phyloP scores from a whole-genome alignment of 345 rosid species.

The Corchorus olitorius region DNA sequence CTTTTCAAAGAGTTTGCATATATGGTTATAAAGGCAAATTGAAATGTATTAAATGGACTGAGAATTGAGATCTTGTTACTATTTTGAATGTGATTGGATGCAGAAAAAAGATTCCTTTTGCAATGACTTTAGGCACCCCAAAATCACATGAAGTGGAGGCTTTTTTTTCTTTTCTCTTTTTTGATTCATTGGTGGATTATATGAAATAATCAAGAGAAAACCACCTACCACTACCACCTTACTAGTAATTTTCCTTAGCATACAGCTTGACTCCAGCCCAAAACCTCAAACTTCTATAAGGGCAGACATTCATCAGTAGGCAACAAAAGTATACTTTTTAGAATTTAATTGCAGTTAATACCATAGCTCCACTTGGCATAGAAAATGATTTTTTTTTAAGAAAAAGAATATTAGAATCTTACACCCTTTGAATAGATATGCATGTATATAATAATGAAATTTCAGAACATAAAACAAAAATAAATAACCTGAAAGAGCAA shows the following conservation, averaged over 20 bases:
- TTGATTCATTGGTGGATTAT: background rate
- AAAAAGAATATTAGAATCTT: background rate
- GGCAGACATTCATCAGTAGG: background rate
- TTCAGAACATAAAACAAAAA: background rate
- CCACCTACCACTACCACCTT: background rate
- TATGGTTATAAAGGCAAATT: too few species aligned
- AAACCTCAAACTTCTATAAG: background rate
- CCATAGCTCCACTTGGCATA: background rate
- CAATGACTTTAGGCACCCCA: background rate
- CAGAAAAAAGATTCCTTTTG: background rate
- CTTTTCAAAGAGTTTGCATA: too few species aligned
- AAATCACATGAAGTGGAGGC: constrained; percentile 4
- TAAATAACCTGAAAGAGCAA: background rate
- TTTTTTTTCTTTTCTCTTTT: background rate
- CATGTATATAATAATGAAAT: background rate
- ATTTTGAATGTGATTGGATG: too few species aligned
- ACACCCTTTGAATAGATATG: background rate
- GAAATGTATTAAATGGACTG: too few species aligned
- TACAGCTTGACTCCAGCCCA: background rate
- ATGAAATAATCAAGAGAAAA: background rate
- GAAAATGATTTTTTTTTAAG: background rate
- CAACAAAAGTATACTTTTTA: background rate
- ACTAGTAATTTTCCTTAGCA: background rate
- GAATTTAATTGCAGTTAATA: background rate
- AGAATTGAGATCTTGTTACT: too few species aligned